These are phyloP conservation scores for Dactylonectria macrodidyma DNA, from an alignment of 2,329 filamentous ascomycete genomes.

Conservation along the genomic window DNA sequence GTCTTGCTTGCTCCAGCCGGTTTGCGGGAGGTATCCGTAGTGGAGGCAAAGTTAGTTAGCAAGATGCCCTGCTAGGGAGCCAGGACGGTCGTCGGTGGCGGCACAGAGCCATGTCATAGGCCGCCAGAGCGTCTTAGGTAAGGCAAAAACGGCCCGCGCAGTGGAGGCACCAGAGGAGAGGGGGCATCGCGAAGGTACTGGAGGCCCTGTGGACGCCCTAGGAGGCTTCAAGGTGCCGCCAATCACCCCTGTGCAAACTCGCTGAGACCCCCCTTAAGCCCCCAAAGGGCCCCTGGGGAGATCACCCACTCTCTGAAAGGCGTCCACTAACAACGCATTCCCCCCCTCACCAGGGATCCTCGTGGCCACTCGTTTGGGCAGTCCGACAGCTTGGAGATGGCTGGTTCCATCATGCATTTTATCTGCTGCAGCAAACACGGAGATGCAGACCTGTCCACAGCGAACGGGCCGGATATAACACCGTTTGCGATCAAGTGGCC, in stretches of 20 bases:
- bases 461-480: slow-evolving; percentile 22
- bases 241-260: slow-evolving; percentile 1
- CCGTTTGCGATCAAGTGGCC: slow-evolving; percentile 17
- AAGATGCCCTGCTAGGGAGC: slow-evolving; percentile 13
- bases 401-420: slow-evolving; percentile 33
- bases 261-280: not conserved
- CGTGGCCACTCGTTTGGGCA: slow-evolving; percentile 20
- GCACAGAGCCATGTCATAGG: slow-evolving; percentile 25
- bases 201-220: not conserved
- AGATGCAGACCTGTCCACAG: slow-evolving; percentile 29
- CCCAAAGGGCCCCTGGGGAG: slow-evolving; percentile 12
- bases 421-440: slow-evolving; percentile 18
- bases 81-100: slow-evolving; percentile 17
- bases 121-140: slow-evolving; percentile 24
- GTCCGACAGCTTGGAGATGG: slow-evolving; percentile 28
- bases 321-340: not conserved
- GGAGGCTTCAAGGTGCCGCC: slow-evolving; percentile 4
- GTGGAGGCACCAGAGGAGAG: slow-evolving; percentile 9
- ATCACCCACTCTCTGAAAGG: slow-evolving; percentile 14
- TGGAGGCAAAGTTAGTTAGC: slow-evolving; percentile 6
- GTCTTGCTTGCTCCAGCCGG: slow-evolving; percentile 22
- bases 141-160: slow-evolving; percentile 20
- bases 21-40: slow-evolving; percentile 30
- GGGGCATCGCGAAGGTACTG: slow-evolving; percentile 2
- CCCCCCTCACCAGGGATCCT: not conserved